Conservation (phyloP, 768 basidiomycete genomes). For the Tephrocybe sp. region DNA sequence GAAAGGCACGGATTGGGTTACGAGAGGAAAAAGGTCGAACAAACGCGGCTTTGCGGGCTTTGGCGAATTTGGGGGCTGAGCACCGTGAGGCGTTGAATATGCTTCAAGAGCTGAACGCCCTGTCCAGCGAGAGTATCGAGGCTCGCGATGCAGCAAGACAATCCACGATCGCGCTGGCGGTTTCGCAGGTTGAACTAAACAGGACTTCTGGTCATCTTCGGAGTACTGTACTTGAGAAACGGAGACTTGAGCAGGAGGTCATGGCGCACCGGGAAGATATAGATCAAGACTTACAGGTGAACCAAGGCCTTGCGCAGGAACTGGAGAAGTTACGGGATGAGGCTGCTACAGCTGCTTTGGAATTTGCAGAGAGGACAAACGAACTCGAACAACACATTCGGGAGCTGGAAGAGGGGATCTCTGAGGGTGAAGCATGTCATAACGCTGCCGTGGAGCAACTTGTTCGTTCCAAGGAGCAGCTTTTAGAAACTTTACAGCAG, state of each 20-base stretch:
- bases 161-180: conserved; percentile 23
- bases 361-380: conserved; percentile 14
- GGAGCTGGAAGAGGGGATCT: conserved; percentile 17
- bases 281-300: conserved; percentile 2
- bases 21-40: conserved; percentile 10
- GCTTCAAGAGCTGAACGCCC: conserved; percentile 6
- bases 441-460: conserved; percentile 26
- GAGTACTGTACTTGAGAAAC: conserved; percentile 4
- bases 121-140: background rate
- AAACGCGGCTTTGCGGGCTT: conserved; percentile 7
- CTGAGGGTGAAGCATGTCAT: conserved; percentile 18
- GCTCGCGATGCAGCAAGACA: conserved; percentile 17
- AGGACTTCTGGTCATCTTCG: conserved; percentile 6
- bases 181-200: conserved; percentile 15
- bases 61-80: conserved; percentile 7
- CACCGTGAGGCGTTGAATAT: conserved; percentile 5
- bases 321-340: conserved; percentile 15
- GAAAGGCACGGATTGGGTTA: conserved; percentile 24
- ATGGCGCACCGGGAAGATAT: conserved; percentile 3
- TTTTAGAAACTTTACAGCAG: conserved; percentile 24
- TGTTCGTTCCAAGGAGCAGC: conserved; percentile 22
- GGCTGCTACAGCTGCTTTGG: conserved; percentile 11
- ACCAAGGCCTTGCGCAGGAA: conserved; percentile 6
- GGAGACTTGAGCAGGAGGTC: conserved; percentile 8
- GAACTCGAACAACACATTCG: conserved; percentile 23